Percentiles rank a stretch among this genome's conserved stretches.
phyloP scores from a whole-genome alignment of 2,329 filamentous ascomycete genomes.

The Fusarium palustre region DNA sequence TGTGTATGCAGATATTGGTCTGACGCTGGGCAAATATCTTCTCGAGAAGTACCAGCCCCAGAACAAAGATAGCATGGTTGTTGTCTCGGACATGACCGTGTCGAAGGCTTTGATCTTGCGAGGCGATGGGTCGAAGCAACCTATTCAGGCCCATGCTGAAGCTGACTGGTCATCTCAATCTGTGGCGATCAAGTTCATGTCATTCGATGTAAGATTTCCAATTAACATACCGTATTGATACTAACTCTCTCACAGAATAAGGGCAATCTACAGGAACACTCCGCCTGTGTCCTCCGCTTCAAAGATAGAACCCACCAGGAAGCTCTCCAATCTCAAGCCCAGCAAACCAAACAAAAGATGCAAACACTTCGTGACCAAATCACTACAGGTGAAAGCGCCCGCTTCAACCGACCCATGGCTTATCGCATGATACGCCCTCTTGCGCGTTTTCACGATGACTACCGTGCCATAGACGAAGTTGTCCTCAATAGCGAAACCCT shows the following conservation, averaged over 20 bases:
- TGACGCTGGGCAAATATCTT: conserved; percentile 32
- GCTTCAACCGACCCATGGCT: conserved; percentile 42
- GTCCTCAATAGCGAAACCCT: conserved; percentile 36
- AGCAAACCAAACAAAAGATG: conserved; percentile 25
- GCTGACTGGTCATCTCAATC: conserved; percentile 30
- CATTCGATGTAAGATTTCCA: conserved; percentile 23
- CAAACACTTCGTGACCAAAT: conserved; percentile 31
- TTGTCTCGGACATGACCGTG: conserved; percentile 40
- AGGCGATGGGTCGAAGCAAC: conserved; percentile 9
- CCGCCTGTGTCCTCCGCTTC: conserved; percentile 29
- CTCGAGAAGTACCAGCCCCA: conserved; percentile 24
- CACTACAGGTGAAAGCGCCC: conserved; percentile 18
- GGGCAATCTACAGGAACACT: conserved; percentile 27
- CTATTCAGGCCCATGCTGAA: conserved; percentile 34
- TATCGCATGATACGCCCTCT: conserved; percentile 40
- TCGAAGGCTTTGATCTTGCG: conserved; percentile 35
- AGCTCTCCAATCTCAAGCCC: neutral
- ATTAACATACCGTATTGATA: rapidly evolving
- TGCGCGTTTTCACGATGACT: conserved; percentile 39
- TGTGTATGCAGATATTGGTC: conserved; percentile 37
- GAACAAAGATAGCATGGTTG: conserved; percentile 26
- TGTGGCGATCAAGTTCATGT: conserved; percentile 27
- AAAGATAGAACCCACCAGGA: conserved; percentile 24
- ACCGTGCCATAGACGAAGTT: conserved; percentile 40
- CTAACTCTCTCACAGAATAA: neutral